These are phyloP conservation scores for Debaryomycetaceae sp. DNA, from an alignment of 1,139 yeast genomes.

Conservation along the genomic window DNA sequence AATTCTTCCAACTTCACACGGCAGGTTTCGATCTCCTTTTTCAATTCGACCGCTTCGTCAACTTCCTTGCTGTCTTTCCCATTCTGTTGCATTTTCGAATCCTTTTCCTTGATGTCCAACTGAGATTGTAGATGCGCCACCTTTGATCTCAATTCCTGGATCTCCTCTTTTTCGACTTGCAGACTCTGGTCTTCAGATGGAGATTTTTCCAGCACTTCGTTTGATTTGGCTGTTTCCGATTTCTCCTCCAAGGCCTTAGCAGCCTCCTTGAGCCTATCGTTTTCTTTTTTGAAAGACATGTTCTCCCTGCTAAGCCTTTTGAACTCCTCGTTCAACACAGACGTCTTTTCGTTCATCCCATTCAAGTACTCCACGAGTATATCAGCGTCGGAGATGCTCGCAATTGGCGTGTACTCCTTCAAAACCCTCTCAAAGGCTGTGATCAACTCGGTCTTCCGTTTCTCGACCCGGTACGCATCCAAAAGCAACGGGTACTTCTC, in stretches of 20 bases:
- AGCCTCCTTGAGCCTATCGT: neutral
- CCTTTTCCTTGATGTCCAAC: slow-evolving; percentile 7
- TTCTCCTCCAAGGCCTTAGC: neutral
- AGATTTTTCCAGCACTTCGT: neutral
- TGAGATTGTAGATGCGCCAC: slow-evolving; percentile 9
- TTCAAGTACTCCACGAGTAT: slow-evolving; percentile 66
- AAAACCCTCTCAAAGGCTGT: slow-evolving; percentile 65
- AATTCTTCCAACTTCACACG: neutral
- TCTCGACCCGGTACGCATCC: slow-evolving; percentile 82
- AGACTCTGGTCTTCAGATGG: slow-evolving; percentile 1
- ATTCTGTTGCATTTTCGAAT: neutral
- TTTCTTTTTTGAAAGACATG: slow-evolving; percentile 5
- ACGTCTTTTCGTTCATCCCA: slow-evolving; percentile 60
- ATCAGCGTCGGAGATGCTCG: slow-evolving; percentile 69
- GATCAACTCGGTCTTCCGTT: slow-evolving; percentile 63
- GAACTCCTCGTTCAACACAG: slow-evolving; percentile 54
- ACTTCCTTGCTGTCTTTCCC: slow-evolving; percentile 6
- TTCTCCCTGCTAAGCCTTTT: slow-evolving; percentile 20
- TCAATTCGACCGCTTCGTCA: slow-evolving; percentile 1
- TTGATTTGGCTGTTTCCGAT: neutral
- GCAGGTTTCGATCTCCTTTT: neutral
- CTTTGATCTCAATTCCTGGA: slow-evolving; percentile 9
- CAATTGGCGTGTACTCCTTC: slow-evolving; percentile 77
- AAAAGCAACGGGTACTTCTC: slow-evolving; percentile 79
- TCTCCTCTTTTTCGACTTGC: slow-evolving; percentile 16